Conservation (phyloP, 2,329 filamentous ascomycete species). For the Talaromyces sp. region DNA sequence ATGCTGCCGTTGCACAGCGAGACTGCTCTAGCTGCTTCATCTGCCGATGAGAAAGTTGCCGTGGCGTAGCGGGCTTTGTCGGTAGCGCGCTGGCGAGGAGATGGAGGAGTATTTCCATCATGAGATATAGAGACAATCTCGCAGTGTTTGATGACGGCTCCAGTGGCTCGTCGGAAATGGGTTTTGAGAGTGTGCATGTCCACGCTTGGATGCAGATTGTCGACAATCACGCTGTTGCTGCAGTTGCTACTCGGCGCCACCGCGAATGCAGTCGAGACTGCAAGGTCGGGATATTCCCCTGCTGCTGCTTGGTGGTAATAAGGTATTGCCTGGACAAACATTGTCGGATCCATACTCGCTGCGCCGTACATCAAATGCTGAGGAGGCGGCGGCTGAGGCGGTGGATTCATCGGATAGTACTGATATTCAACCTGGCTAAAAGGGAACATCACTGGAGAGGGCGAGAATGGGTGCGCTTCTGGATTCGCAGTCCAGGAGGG, state of each 20-base stretch:
- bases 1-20: constrained; percentile 27
- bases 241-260: background rate
- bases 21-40: constrained; percentile 32
- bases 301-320: background rate
- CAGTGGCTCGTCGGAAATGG: constrained; percentile 23
- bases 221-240: constrained; percentile 17
- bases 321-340: background rate
- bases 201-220: constrained; percentile 24
- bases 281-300: background rate
- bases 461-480: background rate
- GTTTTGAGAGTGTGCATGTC: constrained; percentile 22
- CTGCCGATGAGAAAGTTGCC: constrained; percentile 24
- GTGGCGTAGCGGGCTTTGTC: constrained; percentile 15
- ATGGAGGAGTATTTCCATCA: background rate
- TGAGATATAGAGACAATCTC: constrained; percentile 15
- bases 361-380: background rate
- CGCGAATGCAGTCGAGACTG: background rate
- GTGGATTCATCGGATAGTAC: background rate
- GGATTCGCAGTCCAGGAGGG: background rate
- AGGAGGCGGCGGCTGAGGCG: background rate
- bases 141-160: constrained; percentile 26
- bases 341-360: background rate
- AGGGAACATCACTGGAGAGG: background rate
- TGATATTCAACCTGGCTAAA: background rate
- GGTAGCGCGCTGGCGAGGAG: constrained; percentile 14